Evolutionary conservation across 805 yeast species (phyloP).

Genomic region (Phaffomyces antillensis): DNA sequence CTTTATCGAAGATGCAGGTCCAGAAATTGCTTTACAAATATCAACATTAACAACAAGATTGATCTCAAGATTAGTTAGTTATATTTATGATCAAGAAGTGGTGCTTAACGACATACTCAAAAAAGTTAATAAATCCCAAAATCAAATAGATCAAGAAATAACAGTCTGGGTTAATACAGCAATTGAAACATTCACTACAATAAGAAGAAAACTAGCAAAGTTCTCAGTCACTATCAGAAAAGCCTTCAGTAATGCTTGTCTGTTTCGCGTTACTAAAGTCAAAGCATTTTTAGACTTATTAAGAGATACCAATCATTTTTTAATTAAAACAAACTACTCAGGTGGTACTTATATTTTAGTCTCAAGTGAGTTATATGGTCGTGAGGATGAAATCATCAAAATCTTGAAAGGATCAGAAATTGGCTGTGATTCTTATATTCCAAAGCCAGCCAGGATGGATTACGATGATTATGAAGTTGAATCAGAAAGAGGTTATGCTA

Average conservation of each 20-base stretch:
- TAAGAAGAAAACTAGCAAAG: conserved; percentile 77
- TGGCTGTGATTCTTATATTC: conserved; percentile 41
- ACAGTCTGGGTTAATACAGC: conserved; percentile 42
- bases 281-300: conserved; percentile 49
- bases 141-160: conserved; percentile 27
- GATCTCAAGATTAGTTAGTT: conserved; percentile 59
- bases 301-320: conserved; percentile 61
- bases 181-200: conserved; percentile 63
- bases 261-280: conserved; percentile 47
- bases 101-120: conserved; percentile 43
- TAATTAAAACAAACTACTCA: conserved; percentile 65
- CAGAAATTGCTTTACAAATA: conserved; percentile 73
- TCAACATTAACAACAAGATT: conserved; percentile 58
- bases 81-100: conserved; percentile 63
- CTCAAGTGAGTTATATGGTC: conserved; percentile 38
- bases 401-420: conserved; percentile 40
- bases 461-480: conserved; percentile 25
- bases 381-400: conserved; percentile 35
- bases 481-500: conserved; percentile 45
- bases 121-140: neutral
- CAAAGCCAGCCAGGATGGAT: conserved; percentile 14
- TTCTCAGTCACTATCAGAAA: conserved; percentile 62
- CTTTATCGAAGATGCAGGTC: conserved; percentile 73
- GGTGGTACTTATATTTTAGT: conserved; percentile 80
- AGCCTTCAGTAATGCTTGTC: conserved; percentile 67